Evolutionary conservation across 73 alveolate genomes (phyloP), one percentile per base, ranked within the genome.

Genomic region (Symbiodinium pilosum): DNA sequence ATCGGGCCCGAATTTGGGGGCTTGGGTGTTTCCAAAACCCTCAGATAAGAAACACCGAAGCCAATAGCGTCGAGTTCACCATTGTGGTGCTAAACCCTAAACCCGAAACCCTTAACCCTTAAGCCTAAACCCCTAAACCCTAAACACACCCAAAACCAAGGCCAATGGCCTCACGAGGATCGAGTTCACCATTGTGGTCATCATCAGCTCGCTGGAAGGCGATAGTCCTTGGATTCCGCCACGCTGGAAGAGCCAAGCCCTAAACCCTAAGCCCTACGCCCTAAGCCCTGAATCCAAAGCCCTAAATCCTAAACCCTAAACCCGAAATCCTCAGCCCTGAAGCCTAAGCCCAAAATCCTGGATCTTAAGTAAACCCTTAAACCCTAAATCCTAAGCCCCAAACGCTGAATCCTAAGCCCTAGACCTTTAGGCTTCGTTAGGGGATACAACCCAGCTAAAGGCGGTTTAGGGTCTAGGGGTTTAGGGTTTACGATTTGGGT

Each of bases 181-280:
- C 95, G 83, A 88, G 95, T 51, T 28, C 44, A 36, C 86, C 86
- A n/a, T 56, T 88, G 38, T 84, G 95, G 34, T 88, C 95, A 39
- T 88, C 75, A 87, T 88, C 95, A 9, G 95, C 95, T 36, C 75
- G 73, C 87, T 59, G 73, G n/a, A 88, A 88, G 64, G 95, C 95
- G 42, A 84, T 42, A 36, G 87, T 64, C 86, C 95, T 88, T 0
- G 39, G 34, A 24, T 9, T n/a, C 8, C 64, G 64, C 64, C 64
- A 47, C 7, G 16, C 7, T 47, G 64, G 7, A 47, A 47, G 24
- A 11, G 24, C 64, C 16, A 7, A 47, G 64, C 64, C 64, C 24
- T 11, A 47, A 47, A 47, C 64, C 64, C 64, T 11, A 47, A 47
- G 64, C 64, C 16, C 64, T 47, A 47, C 7, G 21, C 68, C 68